Evolutionary conservation across 371 early-diverging fungal species (phyloP).

Genomic region (Syncephalastrum sp.): DNA sequence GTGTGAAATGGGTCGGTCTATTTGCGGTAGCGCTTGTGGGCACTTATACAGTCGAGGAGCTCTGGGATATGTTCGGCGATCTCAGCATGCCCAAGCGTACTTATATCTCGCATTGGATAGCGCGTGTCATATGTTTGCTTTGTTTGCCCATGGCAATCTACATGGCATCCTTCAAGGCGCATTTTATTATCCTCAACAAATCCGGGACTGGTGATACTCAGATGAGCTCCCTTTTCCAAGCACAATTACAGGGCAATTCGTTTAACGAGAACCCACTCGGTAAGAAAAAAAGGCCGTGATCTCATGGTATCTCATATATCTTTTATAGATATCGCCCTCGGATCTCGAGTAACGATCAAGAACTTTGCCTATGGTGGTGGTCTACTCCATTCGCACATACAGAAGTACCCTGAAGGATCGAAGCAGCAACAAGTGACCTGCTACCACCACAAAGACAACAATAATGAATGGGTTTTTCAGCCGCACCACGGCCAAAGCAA

Average conservation of each 20-base stretch:
- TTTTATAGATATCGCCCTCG: conserved; percentile 85
- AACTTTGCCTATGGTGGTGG: conserved; percentile 91
- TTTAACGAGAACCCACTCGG: conserved; percentile 83
- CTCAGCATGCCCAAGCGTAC: conserved; percentile 67
- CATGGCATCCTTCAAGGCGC: conserved; percentile 84
- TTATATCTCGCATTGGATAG: conserved; percentile 78
- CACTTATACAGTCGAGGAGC: conserved; percentile 89
- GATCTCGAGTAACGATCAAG: conserved; percentile 91
- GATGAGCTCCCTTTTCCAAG: conserved; percentile 99
- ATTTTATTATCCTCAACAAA: conserved; percentile 88
- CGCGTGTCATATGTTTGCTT: conserved; percentile 82
- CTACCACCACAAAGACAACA: conserved; percentile 96
- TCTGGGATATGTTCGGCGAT: conserved; percentile 94
- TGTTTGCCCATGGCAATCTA: conserved; percentile 88
- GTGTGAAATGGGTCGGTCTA: conserved; percentile 99
- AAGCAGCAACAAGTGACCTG: conserved; percentile 98
- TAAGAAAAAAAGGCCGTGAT: conserved; percentile 26
- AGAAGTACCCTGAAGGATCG: conserved; percentile 91
- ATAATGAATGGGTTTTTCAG: conserved; percentile 92
- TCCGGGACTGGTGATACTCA: conserved; percentile 96
- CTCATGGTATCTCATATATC: not conserved
- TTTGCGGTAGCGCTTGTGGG: conserved; percentile 96
- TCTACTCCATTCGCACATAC: conserved; percentile 96
- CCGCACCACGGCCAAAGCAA: conserved; percentile 27
- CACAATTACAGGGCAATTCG: conserved; percentile 83